Conservation (phyloP, 768 basidiomycete species). For the Hemileccinum impolitum region DNA sequence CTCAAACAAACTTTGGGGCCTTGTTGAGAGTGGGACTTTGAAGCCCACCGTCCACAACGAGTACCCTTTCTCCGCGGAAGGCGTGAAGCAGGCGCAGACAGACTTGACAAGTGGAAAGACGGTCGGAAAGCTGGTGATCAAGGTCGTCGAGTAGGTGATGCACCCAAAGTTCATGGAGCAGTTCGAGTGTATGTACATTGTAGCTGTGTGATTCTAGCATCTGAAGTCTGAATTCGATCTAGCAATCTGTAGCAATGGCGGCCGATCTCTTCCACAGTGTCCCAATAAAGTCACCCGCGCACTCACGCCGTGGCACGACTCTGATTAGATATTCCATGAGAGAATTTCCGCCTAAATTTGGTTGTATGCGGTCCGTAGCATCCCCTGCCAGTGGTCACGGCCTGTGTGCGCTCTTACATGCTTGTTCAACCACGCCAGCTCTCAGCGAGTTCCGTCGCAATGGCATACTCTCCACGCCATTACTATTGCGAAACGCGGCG, state of each 20-base stretch:
- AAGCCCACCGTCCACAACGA: constrained; percentile 69
- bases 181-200: neutral
- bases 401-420: constrained; percentile 8
- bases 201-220: constrained; percentile 2
- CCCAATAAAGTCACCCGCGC: too few species aligned
- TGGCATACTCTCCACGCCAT: constrained; percentile 72
- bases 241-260: too few species aligned
- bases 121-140: constrained; percentile 82
- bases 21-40: constrained; percentile 56
- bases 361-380: neutral
- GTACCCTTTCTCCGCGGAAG: constrained; percentile 83
- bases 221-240: neutral
- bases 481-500: constrained; percentile 70
- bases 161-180: neutral
- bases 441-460: constrained; percentile 48
- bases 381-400: too few species aligned
- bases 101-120: constrained; percentile 79
- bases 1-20: constrained; percentile 56
- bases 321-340: too few species aligned
- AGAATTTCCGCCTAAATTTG: too few species aligned
- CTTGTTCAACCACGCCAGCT: constrained; percentile 21
- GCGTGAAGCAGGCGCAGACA: constrained; percentile 68
- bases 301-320: too few species aligned
- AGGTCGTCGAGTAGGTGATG: constrained; percentile 39
- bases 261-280: too few species aligned